A percentile compares a stretch with the other conserved stretches of the same genome.
phyloP scores from a whole-genome alignment of 371 early-diverging fungal genomes.

The Circinella umbellata region DNA sequence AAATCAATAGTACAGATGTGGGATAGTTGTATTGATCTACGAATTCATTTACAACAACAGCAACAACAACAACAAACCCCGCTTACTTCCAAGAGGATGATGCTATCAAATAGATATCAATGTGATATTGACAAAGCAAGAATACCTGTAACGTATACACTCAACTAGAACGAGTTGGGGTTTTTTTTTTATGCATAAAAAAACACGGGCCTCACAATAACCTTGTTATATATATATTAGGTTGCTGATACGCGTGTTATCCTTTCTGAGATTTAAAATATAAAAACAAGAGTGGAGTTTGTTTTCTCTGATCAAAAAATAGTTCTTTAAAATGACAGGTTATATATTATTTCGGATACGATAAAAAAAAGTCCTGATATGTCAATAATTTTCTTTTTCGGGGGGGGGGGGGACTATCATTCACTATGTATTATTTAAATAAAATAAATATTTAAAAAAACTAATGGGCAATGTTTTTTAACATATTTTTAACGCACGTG shows the following conservation, averaged over 20 bases:
- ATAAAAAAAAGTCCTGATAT: too few relatives aligned
- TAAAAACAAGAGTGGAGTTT: neutral
- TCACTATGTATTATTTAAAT: too few relatives aligned
- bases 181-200: neutral
- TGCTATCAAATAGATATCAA: neutral
- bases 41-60: constrained; percentile 1
- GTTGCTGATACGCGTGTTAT: neutral
- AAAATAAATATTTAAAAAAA: too few relatives aligned
- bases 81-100: neutral
- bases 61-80: neutral
- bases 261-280: neutral
- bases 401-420: too few relatives aligned
- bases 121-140: constrained; percentile 5
- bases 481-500: too few relatives aligned
- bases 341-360: too few relatives aligned
- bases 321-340: too few relatives aligned
- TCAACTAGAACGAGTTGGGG: neutral
- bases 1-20: neutral
- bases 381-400: too few relatives aligned
- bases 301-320: too few relatives aligned
- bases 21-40: constrained; percentile 4
- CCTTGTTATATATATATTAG: neutral
- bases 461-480: too few relatives aligned
- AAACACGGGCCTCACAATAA: neutral
- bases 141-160: neutral